Evolutionary conservation across 1,139 yeast genomes (phyloP).

Genomic region (Kodamaea arcana): DNA sequence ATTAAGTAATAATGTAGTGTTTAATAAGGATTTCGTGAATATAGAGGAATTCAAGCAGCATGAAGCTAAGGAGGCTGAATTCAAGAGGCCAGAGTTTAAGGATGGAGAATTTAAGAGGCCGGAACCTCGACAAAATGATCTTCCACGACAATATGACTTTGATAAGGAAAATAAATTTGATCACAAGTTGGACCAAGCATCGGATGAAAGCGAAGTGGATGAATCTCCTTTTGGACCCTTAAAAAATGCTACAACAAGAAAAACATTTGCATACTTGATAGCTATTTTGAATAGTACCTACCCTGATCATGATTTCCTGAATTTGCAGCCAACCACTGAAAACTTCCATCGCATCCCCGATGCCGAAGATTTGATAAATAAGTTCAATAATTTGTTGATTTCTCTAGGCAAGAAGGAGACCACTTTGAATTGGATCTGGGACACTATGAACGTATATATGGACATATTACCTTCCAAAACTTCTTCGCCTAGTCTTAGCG

Average conservation of each 20-base stretch:
- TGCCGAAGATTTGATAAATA: conserved; percentile 58
- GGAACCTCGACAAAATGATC: not conserved
- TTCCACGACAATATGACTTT: not conserved
- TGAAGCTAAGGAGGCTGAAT: not conserved
- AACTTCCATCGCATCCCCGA: conserved; percentile 40
- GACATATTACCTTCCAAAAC: conserved; percentile 48
- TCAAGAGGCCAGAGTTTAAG: not conserved
- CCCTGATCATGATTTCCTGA: conserved; percentile 93
- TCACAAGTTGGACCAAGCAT: not conserved
- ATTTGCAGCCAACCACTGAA: conserved; percentile 83
- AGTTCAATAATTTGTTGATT: conserved; percentile 74
- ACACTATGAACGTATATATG: conserved; percentile 77
- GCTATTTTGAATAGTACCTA: conserved; percentile 88
- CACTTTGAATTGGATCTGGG: conserved; percentile 74
- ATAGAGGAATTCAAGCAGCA: not conserved
- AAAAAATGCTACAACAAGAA: conserved; percentile 75
- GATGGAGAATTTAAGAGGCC: not conserved
- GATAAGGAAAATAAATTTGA: not conserved
- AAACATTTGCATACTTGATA: conserved; percentile 85
- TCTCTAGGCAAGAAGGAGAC: conserved; percentile 67
- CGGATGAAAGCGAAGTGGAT: conserved; percentile 21
- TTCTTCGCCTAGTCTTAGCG: conserved; percentile 18
- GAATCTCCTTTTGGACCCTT: conserved; percentile 93
- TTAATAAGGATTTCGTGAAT: conserved; percentile 10
- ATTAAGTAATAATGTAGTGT: conserved; percentile 16